Evolutionary conservation across 1,139 yeast genomes (phyloP).

Genomic region (Hanseniaspora uvarum): DNA sequence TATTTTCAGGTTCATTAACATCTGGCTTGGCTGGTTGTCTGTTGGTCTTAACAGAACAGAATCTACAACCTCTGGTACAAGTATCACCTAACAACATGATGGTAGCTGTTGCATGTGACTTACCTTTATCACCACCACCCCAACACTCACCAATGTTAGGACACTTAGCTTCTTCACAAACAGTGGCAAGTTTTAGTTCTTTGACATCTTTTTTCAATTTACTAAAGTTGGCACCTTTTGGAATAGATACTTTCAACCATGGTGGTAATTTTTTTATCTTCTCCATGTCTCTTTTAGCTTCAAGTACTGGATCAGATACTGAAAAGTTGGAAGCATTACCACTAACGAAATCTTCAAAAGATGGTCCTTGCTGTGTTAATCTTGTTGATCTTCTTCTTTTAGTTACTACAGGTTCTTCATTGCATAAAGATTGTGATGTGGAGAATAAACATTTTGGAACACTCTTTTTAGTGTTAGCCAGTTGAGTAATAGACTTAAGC

Average conservation of each 20-base stretch:
- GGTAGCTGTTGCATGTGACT: conserved; percentile 95
- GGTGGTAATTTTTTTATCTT: conserved; percentile 49
- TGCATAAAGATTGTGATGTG: neutral
- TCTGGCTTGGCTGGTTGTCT: conserved; percentile 81
- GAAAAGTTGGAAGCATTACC: conserved; percentile 64
- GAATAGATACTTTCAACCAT: conserved; percentile 93
- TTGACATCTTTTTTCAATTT: conserved; percentile 76
- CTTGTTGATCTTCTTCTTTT: conserved; percentile 45
- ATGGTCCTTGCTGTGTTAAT: conserved; percentile 79
- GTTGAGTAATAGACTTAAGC: neutral
- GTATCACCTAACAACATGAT: conserved; percentile 98
- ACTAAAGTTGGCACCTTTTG: conserved; percentile 76
- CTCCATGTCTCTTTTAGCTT: conserved; percentile 41
- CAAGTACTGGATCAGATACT: conserved; percentile 55
- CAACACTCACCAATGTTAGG: conserved; percentile 99
- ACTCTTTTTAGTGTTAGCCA: neutral
- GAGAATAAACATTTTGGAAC: neutral
- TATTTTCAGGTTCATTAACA: conserved; percentile 93
- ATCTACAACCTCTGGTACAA: conserved; percentile 96
- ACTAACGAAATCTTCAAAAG: conserved; percentile 79
- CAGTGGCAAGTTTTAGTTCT: conserved; percentile 83
- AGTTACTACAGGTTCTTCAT: conserved; percentile 17
- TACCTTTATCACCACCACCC: conserved; percentile 71
- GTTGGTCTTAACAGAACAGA: conserved; percentile 91
- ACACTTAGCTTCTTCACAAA: conserved; percentile 96